These are phyloP conservation scores for Trichosporon faecale DNA, from an alignment of 1,284 basidiomycete genomes.

Conservation along the genomic window DNA sequence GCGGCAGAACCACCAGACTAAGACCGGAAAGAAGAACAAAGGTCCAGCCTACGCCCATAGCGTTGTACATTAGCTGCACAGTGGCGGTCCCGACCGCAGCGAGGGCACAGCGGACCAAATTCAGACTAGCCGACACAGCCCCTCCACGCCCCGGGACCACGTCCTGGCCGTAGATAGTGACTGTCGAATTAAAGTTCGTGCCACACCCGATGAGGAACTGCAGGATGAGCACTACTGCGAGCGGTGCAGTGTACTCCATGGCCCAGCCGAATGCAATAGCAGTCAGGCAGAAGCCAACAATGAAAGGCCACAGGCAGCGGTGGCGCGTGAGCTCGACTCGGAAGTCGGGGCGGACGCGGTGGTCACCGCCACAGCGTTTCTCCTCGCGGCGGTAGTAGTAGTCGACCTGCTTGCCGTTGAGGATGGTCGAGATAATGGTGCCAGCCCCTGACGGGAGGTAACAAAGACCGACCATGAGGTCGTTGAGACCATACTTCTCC, in stretches of 20 bases:
- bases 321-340: constrained; percentile 41
- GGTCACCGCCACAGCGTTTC: constrained; percentile 42
- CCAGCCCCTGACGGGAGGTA: constrained; percentile 50
- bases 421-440: constrained; percentile 33
- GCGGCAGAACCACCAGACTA: constrained; percentile 21
- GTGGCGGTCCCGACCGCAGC: constrained; percentile 45
- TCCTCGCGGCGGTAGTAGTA: constrained; percentile 44
- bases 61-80: constrained; percentile 43
- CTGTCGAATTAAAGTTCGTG: constrained; percentile 33
- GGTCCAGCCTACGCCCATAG: constrained; percentile 48
- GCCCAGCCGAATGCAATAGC: constrained; percentile 41
- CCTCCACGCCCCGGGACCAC: constrained; percentile 45
- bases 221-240: constrained; percentile 38
- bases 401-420: constrained; percentile 47
- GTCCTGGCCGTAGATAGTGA: constrained; percentile 49
- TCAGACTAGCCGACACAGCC: constrained; percentile 49
- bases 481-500: constrained; percentile 41
- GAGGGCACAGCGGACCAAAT: constrained; percentile 49
- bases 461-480: constrained; percentile 49
- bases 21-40: constrained; percentile 46
- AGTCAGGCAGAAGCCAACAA: constrained; percentile 28
- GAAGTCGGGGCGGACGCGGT: constrained; percentile 40
- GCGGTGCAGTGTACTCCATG: constrained; percentile 35
- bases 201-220: constrained; percentile 45
- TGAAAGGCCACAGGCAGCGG: constrained; percentile 36